Conservation (phyloP, 2,329 filamentous ascomycete species). For the Amauroascus niger region DNA sequence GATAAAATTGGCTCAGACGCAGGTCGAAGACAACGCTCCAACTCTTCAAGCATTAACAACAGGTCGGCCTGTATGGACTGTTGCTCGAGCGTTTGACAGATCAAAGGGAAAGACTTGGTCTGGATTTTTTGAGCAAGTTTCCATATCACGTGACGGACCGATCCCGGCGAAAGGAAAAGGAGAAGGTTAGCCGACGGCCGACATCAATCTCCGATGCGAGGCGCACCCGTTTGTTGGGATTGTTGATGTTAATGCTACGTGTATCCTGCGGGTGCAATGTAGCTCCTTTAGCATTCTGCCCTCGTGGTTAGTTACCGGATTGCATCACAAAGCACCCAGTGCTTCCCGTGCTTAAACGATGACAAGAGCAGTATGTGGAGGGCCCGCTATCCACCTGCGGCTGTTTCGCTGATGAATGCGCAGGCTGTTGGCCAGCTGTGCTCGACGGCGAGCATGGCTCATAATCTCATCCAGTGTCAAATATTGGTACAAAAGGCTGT, state of each 20-base stretch:
- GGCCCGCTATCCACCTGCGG: neutral
- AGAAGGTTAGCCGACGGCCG: constrained; percentile 4
- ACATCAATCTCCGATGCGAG: constrained; percentile 2
- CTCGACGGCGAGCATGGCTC: constrained; percentile 65
- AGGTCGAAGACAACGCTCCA: too few relatives aligned
- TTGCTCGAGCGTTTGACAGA: neutral
- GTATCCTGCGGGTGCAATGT: neutral
- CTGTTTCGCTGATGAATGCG: constrained; percentile 12
- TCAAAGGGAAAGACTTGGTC: neutral
- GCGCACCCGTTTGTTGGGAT: neutral
- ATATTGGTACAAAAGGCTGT: constrained; percentile 62
- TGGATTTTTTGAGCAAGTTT: neutral
- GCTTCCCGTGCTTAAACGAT: constrained; percentile 1
- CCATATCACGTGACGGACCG: neutral
- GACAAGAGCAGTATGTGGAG: constrained; percentile 15
- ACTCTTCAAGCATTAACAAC: too few relatives aligned
- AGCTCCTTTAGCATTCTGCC: neutral
- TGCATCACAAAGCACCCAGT: neutral
- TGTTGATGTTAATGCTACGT: constrained; percentile 2
- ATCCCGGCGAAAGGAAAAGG: neutral
- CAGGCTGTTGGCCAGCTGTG: constrained; percentile 86
- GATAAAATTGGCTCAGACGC: too few relatives aligned
- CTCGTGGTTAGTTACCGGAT: neutral
- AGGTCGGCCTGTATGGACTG: too few relatives aligned
- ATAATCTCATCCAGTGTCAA: constrained; percentile 73